These are phyloP conservation scores for Glebionis coronaria DNA, from an alignment of 129 eudicot species.

Conservation along the genomic window DNA sequence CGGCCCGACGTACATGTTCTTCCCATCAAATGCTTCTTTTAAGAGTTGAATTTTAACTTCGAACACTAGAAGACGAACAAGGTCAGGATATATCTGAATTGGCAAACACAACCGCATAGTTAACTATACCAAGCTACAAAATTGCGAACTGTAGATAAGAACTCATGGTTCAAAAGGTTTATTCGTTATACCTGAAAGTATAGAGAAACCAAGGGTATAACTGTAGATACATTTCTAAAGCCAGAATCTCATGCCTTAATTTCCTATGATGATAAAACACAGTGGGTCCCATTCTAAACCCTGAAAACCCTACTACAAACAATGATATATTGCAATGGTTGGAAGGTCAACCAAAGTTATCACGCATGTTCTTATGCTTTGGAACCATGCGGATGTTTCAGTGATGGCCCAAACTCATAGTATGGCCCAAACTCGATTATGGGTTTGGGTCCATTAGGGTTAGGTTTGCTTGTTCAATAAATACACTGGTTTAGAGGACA, in stretches of 20 bases:
- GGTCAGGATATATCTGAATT: conserved; percentile 27
- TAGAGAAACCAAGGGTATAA: conserved; percentile 42
- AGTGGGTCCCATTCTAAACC: conserved; percentile 48
- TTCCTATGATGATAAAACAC: conserved; percentile 23
- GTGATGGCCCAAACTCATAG: too few relatives aligned
- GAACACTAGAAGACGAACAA: conserved; percentile 32
- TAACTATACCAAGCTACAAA: conserved; percentile 29
- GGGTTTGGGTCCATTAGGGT: too few relatives aligned
- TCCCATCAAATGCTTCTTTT: conserved; percentile 43
- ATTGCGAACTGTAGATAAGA: conserved; percentile 27
- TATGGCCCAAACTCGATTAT: too few relatives aligned
- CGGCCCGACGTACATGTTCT: conserved; percentile 41
- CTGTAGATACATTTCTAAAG: conserved; percentile 44
- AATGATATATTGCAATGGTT: conserved; percentile 34
- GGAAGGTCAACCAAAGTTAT: conserved; percentile 36
- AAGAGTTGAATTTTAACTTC: conserved; percentile 38
- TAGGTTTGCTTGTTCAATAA: too few relatives aligned
- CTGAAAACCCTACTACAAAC: neutral
- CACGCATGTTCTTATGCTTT: conserved; percentile 34
- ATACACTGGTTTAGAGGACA: too few relatives aligned
- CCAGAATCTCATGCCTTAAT: conserved; percentile 35
- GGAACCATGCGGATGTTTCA: conserved; percentile 34
- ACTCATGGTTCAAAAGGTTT: conserved; percentile 30
- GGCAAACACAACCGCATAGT: neutral
- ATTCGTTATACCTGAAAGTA: conserved; percentile 33